Evolutionary conservation across 768 basidiomycete genomes (phyloP).

Genomic region (Lentinula raphanica): DNA sequence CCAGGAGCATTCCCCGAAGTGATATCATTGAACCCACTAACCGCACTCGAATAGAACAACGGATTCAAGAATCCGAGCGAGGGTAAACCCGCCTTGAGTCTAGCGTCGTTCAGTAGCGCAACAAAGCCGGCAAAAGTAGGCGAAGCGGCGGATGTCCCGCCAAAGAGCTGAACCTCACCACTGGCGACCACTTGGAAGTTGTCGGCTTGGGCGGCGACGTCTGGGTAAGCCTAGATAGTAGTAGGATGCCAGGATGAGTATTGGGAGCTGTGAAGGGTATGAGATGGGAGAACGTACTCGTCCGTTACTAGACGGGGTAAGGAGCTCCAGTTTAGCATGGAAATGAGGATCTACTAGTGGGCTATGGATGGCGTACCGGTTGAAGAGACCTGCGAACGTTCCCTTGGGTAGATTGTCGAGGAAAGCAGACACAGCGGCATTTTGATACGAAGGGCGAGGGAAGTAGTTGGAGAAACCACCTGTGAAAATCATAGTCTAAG

Average conservation of each 20-base stretch:
- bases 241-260: neutral
- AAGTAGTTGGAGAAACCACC: slow-evolving; percentile 23
- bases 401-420: slow-evolving; percentile 10
- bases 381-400: slow-evolving; percentile 14
- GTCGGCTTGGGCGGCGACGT: slow-evolving; percentile 5
- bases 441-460: slow-evolving; percentile 20
- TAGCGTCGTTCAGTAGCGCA: slow-evolving; percentile 26
- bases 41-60: slow-evolving; percentile 15
- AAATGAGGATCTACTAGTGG: neutral
- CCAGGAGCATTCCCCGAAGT: slow-evolving; percentile 33
- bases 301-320: neutral
- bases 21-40: slow-evolving; percentile 20
- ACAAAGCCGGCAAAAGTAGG: slow-evolving; percentile 26
- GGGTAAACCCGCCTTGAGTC: slow-evolving; percentile 13
- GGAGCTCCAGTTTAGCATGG: too few species aligned
- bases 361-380: too few species aligned
- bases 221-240: neutral
- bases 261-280: too few species aligned
- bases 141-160: slow-evolving; percentile 10
- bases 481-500: neutral
- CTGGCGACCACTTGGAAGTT: slow-evolving; percentile 1
- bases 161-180: neutral
- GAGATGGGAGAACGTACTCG: neutral
- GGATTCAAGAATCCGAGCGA: slow-evolving; percentile 21
- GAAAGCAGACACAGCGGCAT: slow-evolving; percentile 16